Evolutionary conservation across 2,329 filamentous ascomycete species (phyloP).

Genomic region (Diaporthe aspalathi): DNA sequence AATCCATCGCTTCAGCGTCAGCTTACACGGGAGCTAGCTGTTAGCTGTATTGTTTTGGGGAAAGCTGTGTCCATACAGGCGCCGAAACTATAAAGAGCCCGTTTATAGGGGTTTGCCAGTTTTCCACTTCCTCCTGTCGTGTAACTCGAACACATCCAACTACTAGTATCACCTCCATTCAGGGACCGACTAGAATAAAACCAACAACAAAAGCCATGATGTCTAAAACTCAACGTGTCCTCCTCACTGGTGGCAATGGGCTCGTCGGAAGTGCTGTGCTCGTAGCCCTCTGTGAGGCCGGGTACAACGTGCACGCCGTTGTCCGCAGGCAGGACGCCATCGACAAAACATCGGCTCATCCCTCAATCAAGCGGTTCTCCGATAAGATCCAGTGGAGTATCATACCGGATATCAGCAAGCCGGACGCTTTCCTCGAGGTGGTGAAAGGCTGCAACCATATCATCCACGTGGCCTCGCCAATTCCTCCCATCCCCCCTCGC

Average conservation of each 20-base stretch:
- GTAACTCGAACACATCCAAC: too few relatives aligned
- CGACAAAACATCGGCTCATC: constrained; percentile 5
- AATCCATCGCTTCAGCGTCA: neutral
- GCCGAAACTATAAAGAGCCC: neutral
- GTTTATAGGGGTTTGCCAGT: neutral
- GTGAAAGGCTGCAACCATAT: constrained; percentile 26
- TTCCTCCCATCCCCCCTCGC: neutral
- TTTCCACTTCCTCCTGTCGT: neutral
- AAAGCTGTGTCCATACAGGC: neutral
- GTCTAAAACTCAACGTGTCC: constrained; percentile 5
- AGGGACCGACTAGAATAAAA: neutral
- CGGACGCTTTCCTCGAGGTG: constrained; percentile 22
- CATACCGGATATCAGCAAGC: constrained; percentile 14
- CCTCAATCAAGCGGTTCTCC: neutral
- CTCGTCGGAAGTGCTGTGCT: constrained; percentile 26
- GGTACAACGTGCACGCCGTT: constrained; percentile 23
- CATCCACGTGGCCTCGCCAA: constrained; percentile 29
- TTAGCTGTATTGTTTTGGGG: too few relatives aligned
- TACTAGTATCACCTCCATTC: neutral
- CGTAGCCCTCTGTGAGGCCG: constrained; percentile 29
- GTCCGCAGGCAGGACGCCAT: constrained; percentile 32
- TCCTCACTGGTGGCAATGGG: constrained; percentile 30
- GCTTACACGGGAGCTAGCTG: neutral
- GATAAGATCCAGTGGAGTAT: constrained; percentile 25
- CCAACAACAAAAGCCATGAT: neutral